Conservation (phyloP, 129 eudicot genomes). For the Chrysanthemum makinoi region DNA sequence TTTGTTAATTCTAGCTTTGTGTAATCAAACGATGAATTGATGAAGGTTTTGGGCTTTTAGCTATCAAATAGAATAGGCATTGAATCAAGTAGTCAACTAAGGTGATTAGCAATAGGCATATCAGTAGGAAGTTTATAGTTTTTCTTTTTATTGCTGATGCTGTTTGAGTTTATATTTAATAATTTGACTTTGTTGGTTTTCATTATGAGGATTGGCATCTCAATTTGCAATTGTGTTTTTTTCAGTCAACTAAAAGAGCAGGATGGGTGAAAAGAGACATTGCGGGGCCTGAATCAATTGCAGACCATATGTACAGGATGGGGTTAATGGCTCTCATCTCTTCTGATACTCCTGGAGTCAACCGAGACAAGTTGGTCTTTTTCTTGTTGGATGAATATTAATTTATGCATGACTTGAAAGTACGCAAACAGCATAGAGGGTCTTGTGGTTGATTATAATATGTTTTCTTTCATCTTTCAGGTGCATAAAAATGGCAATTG, state of each 20-base stretch:
- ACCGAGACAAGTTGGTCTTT: conserved; percentile 73
- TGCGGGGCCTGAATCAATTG: conserved; percentile 79
- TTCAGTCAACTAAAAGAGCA: conserved; percentile 87
- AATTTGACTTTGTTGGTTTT: background rate
- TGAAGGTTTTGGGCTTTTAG: too few species aligned
- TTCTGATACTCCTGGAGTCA: conserved; percentile 76
- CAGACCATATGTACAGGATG: conserved; percentile 98
- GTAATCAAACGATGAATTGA: too few species aligned
- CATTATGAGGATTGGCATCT: background rate
- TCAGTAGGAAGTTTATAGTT: too few species aligned
- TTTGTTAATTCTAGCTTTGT: too few species aligned
- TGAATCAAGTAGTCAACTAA: too few species aligned
- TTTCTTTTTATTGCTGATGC: too few species aligned
- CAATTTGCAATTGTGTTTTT: background rate
- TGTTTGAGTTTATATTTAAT: background rate
- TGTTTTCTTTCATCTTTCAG: conserved; percentile 37
- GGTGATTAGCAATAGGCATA: too few species aligned
- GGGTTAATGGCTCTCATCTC: conserved; percentile 89
- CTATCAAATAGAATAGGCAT: too few species aligned
- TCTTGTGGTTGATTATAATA: conserved; percentile 5
- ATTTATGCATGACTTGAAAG: background rate
- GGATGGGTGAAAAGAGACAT: conserved; percentile 89
- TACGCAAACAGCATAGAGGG: background rate
- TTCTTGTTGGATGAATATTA: conserved; percentile 1
- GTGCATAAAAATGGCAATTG: conserved; percentile 95